Evolutionary conservation across 495 filamentous ascomycete species (phyloP).

Genomic region (Durotheca rogersii): DNA sequence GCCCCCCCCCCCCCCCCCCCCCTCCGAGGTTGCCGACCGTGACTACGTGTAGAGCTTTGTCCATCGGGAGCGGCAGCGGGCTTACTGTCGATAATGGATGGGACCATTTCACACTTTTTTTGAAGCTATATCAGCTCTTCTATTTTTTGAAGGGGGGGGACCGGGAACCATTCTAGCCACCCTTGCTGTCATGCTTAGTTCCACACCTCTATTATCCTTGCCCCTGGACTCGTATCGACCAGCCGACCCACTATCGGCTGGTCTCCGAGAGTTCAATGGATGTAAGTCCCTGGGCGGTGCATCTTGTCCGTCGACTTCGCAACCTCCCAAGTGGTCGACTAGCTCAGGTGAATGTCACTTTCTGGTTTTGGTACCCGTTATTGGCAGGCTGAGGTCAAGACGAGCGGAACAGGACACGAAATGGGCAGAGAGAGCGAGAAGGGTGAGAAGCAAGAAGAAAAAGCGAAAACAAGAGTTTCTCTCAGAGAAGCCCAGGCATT

Average conservation of each 20-base stretch:
- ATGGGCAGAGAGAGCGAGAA: neutral
- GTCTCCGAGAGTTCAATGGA: constrained; percentile 11
- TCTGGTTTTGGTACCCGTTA: constrained; percentile 17
- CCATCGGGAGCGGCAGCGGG: too few relatives aligned
- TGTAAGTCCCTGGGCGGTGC: constrained; percentile 5
- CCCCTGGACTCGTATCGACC: constrained; percentile 31
- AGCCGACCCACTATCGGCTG: constrained; percentile 21
- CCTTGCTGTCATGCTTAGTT: constrained; percentile 21
- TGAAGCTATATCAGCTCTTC: neutral
- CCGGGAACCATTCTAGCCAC: constrained; percentile 5
- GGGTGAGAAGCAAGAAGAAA: constrained; percentile 2
- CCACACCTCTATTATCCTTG: constrained; percentile 12
- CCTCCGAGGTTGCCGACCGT: too few relatives aligned
- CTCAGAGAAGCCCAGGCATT: too few relatives aligned
- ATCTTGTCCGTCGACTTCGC: constrained; percentile 12
- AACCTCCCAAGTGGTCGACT: constrained; percentile 4
- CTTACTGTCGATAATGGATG: neutral
- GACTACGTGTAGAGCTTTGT: too few relatives aligned
- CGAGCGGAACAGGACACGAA: neutral
- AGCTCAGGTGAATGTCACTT: constrained; percentile 27
- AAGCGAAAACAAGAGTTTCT: neutral
- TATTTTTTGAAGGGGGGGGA: neutral
- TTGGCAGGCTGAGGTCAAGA: constrained; percentile 4
- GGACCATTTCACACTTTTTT: neutral
- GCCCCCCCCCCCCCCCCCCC: too few relatives aligned